Base-by-base conservation (phyloP, 2,329 filamentous ascomycete species). In the Lecanicillium sp. region DNA sequence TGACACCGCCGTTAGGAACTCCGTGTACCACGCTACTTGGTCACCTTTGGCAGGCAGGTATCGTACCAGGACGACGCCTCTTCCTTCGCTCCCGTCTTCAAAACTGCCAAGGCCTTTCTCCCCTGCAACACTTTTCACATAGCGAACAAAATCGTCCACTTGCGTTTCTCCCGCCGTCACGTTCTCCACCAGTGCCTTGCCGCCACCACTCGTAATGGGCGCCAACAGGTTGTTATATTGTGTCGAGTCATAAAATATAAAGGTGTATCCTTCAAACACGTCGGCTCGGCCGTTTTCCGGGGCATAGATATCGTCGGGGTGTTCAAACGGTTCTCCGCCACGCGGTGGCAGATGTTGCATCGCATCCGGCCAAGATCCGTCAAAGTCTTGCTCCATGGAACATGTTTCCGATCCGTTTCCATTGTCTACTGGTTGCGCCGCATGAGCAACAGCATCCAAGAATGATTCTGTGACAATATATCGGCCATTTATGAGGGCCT, bases 261-360 rank as follows among this genome's bases (percentile, higher is more conserved):
- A 96, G 0, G 82, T 90, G 52, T 89, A 92, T 3, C 85, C 86
- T 10, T 85, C 77, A 49, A 98, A 97, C 1, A 98, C 69, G 19
- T 81, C 77, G 7, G 67, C 65, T 15, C 92, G 75, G 13, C 64
- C 60, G 0, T 68, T 47, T 45, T 90, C 77, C 0, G 92, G 90
- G 7, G 72, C 68, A 54, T 94, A 90, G 11, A 79, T 74, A n/a
- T 77, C 72, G 9, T 76, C 67, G 0, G 80, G 74, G 34, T 83
- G 75, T 27, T 80, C 69, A 3, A 81, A 74, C 0, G 84, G 84
- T 56, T 97, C 90, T 36, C 80, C 80, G 2, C 84, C 85, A 5
- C 76, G 72, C 0, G 82, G 77, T 1, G 90, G 87, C 12, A 95
- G 68, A 56, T 84, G 81, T 2, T 81, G 61, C 43, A 77, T 65